Conservation (phyloP, 2,329 filamentous ascomycete species). For the Penicillium griseofulvum region DNA sequence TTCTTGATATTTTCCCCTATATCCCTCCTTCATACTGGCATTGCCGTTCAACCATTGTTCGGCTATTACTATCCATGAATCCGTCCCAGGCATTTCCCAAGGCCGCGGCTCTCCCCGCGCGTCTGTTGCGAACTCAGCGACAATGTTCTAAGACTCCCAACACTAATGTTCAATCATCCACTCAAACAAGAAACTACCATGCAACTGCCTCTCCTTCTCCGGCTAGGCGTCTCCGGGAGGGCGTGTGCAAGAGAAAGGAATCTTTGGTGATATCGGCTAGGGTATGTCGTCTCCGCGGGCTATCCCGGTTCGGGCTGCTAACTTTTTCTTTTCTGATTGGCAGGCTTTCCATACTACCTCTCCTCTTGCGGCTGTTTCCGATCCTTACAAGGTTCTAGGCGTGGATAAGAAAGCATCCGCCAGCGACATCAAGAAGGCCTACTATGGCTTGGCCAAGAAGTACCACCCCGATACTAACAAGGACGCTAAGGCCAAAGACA, state of each 20-base stretch:
- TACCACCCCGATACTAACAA: conserved; percentile 98
- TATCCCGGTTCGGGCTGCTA: background rate
- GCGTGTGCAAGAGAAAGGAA: conserved; percentile 25
- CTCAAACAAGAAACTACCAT: conserved; percentile 39
- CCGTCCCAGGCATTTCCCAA: conserved; percentile 42
- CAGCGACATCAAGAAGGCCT: conserved; percentile 94
- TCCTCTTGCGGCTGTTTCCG: conserved; percentile 67
- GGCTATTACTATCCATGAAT: conserved; percentile 37
- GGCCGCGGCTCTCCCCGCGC: conserved; percentile 43
- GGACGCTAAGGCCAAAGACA: conserved; percentile 87
- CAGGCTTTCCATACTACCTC: conserved; percentile 46
- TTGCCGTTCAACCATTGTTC: conserved; percentile 13
- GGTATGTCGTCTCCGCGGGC: conserved; percentile 28
- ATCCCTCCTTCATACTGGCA: background rate
- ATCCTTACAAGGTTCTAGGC: conserved; percentile 85
- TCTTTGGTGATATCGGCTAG: conserved; percentile 25
- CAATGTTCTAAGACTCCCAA: conserved; percentile 37
- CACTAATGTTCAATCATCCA: conserved; percentile 29
- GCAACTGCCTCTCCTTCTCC: conserved; percentile 26
- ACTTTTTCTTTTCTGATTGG: background rate
- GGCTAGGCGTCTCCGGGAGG: conserved; percentile 28
- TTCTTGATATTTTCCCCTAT: background rate
- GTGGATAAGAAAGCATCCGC: conserved; percentile 78
- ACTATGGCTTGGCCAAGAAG: conserved; percentile 96
- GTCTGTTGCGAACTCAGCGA: conserved; percentile 42